Base-by-base conservation (phyloP, 352 stramenopile genomes). In the Phytophthora brassicae region DNA sequence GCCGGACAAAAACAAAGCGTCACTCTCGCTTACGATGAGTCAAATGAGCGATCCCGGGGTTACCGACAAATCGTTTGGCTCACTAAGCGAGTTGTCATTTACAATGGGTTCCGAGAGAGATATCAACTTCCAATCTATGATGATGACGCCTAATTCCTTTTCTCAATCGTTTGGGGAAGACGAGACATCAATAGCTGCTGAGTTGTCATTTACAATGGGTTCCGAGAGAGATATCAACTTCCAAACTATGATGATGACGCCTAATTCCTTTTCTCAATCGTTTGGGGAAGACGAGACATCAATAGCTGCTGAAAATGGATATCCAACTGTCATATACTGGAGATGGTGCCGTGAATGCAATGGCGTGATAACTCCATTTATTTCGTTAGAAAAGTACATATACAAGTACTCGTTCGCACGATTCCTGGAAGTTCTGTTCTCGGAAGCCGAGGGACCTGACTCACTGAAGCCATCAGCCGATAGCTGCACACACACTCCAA, bases 321-420 rank as follows among this genome's bases (percentile, higher is more conserved):
- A 75, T 38, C 81, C 85, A 4, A 69, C 76, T 6, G 97, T 99
- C 56, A 86, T 93, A n/a, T 98, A 97, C 56, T 98, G 94, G 92
- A 97, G 94, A n/a, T 98, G 97, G 75, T 99, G 96, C 66, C 93
- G 77, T n/a, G 84, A 96, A 35, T 99, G 97, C 76, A 77, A 84
- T 43, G 78, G 84, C 20, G 88, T 98, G 54, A 94, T 98, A 29
- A 97, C 94, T 8, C 91, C 95, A 9, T 88, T 98, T 31, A 76
- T 92, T 11, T 73, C 78, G 36, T 53, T 95, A 77, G 71, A 90
- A 86, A 81, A 97, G 81, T 70, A 97, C 92, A 74, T 96, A 19
- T 98, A 97, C 88, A 98, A 99, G 73, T 98, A 98, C 72, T 98
- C 89, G 12, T 98, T 99, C 72, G 96, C 95, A 22, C 97, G 98